Evolutionary conservation across 495 filamentous ascomycete species (phyloP).

Genomic region (Lasiosphaeriaceae sp.): DNA sequence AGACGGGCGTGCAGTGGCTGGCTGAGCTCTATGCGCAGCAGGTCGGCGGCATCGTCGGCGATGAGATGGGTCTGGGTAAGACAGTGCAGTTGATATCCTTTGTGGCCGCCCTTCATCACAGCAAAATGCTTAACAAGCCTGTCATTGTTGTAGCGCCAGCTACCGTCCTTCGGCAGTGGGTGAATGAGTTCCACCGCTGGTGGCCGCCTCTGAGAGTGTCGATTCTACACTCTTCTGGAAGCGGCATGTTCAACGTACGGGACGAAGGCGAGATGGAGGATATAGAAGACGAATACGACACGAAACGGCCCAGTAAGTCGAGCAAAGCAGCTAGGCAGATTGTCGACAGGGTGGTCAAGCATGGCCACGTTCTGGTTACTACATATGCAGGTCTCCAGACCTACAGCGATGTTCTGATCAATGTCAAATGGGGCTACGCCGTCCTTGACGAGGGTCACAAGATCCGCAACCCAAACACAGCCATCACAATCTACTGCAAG

Average conservation of each 20-base stretch:
- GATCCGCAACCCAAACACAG: conserved; percentile 91
- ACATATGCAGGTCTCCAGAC: conserved; percentile 91
- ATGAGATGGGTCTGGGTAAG: conserved; percentile 98
- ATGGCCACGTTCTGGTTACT: conserved; percentile 90
- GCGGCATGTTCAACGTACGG: conserved; percentile 83
- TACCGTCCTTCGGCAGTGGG: conserved; percentile 94
- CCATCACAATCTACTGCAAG: conserved; percentile 89
- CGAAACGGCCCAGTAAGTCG: conserved; percentile 34
- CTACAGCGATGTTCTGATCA: conserved; percentile 73
- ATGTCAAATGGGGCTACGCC: conserved; percentile 85
- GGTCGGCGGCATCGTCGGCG: conserved; percentile 91
- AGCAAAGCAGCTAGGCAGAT: conserved; percentile 69
- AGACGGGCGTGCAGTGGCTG: conserved; percentile 94
- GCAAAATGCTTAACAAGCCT: conserved; percentile 75
- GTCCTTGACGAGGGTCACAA: conserved; percentile 97
- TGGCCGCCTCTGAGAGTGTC: conserved; percentile 94
- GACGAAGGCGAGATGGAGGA: conserved; percentile 71
- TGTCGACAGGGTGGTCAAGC: conserved; percentile 73
- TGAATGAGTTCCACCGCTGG: conserved; percentile 96
- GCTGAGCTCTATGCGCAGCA: conserved; percentile 84
- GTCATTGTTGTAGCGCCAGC: conserved; percentile 88
- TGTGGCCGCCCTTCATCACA: conserved; percentile 85
- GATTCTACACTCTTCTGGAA: conserved; percentile 90
- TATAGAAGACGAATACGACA: conserved; percentile 46
- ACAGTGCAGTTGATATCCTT: conserved; percentile 92